These are phyloP conservation scores for Lactarius psammicola DNA, from an alignment of 768 basidiomycete species.

Conservation along the genomic window DNA sequence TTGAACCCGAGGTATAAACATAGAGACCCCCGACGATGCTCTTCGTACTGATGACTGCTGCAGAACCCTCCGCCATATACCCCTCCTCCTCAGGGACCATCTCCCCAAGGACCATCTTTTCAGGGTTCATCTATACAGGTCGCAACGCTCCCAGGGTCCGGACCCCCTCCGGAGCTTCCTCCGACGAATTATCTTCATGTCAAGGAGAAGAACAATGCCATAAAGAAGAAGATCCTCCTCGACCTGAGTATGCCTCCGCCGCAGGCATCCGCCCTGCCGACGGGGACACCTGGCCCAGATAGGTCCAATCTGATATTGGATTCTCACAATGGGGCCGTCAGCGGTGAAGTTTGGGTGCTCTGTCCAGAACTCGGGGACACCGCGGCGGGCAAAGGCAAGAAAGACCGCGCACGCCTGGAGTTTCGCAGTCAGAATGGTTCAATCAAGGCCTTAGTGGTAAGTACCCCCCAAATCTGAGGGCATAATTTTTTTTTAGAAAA, in stretches of 20 bases:
- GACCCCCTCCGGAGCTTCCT: conserved; percentile 6
- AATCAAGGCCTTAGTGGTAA: conserved; percentile 17
- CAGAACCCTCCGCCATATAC: conserved; percentile 24
- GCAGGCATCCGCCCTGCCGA: not conserved
- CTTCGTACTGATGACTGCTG: not conserved
- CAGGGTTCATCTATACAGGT: not conserved
- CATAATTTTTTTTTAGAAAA: too few species aligned
- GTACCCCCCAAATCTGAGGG: not conserved
- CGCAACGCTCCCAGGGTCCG: not conserved
- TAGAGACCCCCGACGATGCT: not conserved
- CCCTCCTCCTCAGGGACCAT: not conserved
- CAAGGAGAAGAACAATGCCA: conserved; percentile 8
- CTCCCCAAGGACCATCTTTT: too few species aligned
- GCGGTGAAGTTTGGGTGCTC: conserved; percentile 17
- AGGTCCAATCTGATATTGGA: conserved; percentile 1
- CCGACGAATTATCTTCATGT: conserved; percentile 18
- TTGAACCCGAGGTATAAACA: not conserved
- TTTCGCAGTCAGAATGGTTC: conserved; percentile 15
- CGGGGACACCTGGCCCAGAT: not conserved
- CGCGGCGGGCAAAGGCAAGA: too few species aligned
- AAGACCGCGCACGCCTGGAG: conserved; percentile 7
- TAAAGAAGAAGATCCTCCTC: conserved; percentile 17
- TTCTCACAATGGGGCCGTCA: conserved; percentile 20
- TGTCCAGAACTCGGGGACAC: not conserved
- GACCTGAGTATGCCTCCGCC: conserved; percentile 17